phyloP scores from a whole-genome alignment of 1,284 basidiomycete species.

The Bondarzewia mesenterica region DNA sequence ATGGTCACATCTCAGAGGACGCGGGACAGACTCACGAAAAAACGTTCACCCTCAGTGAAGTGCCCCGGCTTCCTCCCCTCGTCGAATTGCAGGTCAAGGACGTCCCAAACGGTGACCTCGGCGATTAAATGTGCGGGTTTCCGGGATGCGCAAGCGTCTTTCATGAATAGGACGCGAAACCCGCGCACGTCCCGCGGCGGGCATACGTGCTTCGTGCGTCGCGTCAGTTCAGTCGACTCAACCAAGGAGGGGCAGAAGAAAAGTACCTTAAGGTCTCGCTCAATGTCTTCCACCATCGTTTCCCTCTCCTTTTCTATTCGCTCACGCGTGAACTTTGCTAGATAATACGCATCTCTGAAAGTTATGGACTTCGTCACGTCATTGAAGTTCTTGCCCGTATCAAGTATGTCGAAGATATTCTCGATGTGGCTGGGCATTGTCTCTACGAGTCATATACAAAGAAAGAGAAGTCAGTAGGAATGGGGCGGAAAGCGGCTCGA shows the following conservation, averaged over 20 bases:
- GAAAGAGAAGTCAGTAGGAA: background rate
- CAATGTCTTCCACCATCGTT: conserved; percentile 49
- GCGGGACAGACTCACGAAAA: conserved; percentile 43
- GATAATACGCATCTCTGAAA: conserved; percentile 48
- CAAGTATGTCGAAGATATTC: conserved; percentile 55
- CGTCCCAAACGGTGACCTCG: conserved; percentile 84
- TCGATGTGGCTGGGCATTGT: conserved; percentile 49
- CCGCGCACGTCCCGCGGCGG: conserved; percentile 74
- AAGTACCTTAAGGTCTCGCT: conserved; percentile 58
- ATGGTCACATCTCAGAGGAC: background rate
- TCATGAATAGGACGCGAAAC: conserved; percentile 73
- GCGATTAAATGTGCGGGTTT: conserved; percentile 50
- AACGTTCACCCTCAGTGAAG: conserved; percentile 63
- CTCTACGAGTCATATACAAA: background rate
- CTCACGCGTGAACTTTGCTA: conserved; percentile 49
- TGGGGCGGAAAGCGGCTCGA: background rate
- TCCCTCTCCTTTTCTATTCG: conserved; percentile 44
- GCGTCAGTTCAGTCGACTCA: background rate
- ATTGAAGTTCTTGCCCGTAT: conserved; percentile 34
- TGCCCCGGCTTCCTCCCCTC: conserved; percentile 45
- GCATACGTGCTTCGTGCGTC: conserved; percentile 53
- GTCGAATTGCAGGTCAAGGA: conserved; percentile 39
- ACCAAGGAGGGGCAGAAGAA: background rate
- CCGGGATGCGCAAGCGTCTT: conserved; percentile 55
- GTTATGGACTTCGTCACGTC: conserved; percentile 26